Conservation (phyloP, 192 early-diverging fungal genomes). For the Entophlyctis helioformis region DNA sequence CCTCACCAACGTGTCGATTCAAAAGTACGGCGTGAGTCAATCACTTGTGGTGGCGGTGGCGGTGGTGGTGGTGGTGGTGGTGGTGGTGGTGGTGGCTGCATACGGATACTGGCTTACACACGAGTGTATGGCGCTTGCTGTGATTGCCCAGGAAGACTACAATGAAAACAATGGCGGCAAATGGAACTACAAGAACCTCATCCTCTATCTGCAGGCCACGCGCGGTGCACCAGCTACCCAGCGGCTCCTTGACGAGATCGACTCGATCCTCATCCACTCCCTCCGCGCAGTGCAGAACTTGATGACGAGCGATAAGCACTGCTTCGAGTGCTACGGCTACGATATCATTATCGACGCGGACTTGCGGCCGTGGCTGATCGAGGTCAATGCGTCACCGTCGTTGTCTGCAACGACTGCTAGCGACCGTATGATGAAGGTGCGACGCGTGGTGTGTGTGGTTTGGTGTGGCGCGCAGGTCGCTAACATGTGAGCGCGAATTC, state of each 20-base stretch:
- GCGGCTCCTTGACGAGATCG: constrained; percentile 35
- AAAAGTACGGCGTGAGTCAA: constrained; percentile 38
- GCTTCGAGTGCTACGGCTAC: constrained; percentile 50
- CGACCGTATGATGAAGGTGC: constrained; percentile 40
- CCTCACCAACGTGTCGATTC: constrained; percentile 47
- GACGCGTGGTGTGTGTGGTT: constrained; percentile 1
- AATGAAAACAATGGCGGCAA: constrained; percentile 48
- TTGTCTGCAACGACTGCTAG: constrained; percentile 33
- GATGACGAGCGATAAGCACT: constrained; percentile 37
- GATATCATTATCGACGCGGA: constrained; percentile 40
- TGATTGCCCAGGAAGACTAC: constrained; percentile 31
- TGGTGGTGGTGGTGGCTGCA: too few relatives aligned
- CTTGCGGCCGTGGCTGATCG: constrained; percentile 45
- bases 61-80: neutral
- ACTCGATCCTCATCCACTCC: constrained; percentile 39
- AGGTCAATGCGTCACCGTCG: constrained; percentile 42
- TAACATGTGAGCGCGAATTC: neutral
- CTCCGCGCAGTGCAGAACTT: constrained; percentile 35
- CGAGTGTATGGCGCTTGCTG: neutral
- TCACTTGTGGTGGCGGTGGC: neutral
- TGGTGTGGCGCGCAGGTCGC: neutral
- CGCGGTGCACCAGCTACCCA: constrained; percentile 19
- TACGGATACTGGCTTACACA: too few relatives aligned
- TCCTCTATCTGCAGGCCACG: constrained; percentile 33
- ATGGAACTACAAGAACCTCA: constrained; percentile 36